Base-by-base conservation (phyloP, 345 rosid species). In the Camelina neglecta region DNA sequence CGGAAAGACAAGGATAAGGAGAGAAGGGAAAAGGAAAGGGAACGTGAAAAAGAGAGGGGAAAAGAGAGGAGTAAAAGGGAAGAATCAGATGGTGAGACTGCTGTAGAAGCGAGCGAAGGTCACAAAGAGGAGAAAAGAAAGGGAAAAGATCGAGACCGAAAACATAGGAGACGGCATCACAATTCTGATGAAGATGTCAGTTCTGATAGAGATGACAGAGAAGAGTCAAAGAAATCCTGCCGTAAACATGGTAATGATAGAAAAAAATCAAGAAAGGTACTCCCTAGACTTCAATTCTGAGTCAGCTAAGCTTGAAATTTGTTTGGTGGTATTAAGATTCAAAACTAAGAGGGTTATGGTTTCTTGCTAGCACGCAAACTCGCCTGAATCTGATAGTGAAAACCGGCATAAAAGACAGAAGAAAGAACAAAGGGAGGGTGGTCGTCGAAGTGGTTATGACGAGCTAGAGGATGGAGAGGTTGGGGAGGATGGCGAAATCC, bases 401-500 rank as follows among this genome's bases (percentile, higher is more conserved):
- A 86, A 77, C 54, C 80, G 90, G 73, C 94, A 88, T 79, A 95
- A 81, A 79, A 89, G 81, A 76, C 90, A 81, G 74, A 90, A 86
- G 76, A 90, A 90, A 78, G 99, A 92, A 24, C 88, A 91, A 60
- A 81, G 87, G 20, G 94, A 90, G 62, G 73, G 89, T 67, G 75
- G 87, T 42, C 92, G 93, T 18, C 81, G 91, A 82, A 81, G 78
- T 84, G 89, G 85, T 58, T 53, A 86, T 57, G 96, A 92, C 1
- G 97, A 95, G 69, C 88, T 96, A 39, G 98, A 93, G 78, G 99
- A 96, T 83, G 99, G 99, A 42, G 98, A 95, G 74, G 81, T 95
- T 50, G 98, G 98, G 12, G 94, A 88, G 69, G 98, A 91, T 53
- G 96, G 96, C 39, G 99, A 96, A 84, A 89, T 90, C 71, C 75